Percentiles rank a stretch among this genome's conserved stretches.
These are phyloP conservation scores for Graphilbum sp. DNA, from an alignment of 2,329 filamentous ascomycete species.

Conservation along the genomic window DNA sequence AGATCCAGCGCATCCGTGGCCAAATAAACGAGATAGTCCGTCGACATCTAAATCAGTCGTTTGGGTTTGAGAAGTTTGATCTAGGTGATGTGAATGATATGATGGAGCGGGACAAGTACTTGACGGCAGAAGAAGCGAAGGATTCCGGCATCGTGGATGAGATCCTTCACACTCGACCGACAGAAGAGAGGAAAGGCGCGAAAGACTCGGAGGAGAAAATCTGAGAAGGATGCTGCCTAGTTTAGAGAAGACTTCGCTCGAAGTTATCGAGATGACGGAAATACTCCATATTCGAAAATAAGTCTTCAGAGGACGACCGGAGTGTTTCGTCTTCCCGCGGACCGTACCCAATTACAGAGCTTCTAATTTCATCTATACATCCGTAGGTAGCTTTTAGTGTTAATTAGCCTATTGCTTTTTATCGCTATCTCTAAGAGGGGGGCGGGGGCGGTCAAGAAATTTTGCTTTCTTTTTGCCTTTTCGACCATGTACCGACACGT, in stretches of 20 bases:
- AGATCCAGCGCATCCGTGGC: slow-evolving; percentile 74
- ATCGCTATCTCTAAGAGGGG: too few species aligned
- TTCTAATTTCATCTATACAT: slow-evolving; percentile 3
- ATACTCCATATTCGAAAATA: slow-evolving; percentile 3
- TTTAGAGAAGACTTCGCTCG: too few species aligned
- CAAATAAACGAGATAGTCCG: slow-evolving; percentile 86
- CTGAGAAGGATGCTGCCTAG: too few species aligned
- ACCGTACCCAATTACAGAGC: slow-evolving; percentile 5
- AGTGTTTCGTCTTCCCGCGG: too few species aligned
- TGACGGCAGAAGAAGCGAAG: slow-evolving; percentile 75
- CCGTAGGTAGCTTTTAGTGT: too few species aligned
- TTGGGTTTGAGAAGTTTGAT: slow-evolving; percentile 58
- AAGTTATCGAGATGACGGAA: not conserved
- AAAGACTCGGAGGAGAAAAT: not conserved
- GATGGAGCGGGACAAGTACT: slow-evolving; percentile 94
- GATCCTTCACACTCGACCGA: slow-evolving; percentile 53
- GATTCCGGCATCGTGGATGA: slow-evolving; percentile 87
- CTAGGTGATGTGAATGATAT: slow-evolving; percentile 77
- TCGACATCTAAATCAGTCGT: slow-evolving; percentile 63
- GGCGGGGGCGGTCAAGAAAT: slow-evolving; percentile 3
- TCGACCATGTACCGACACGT: too few species aligned
- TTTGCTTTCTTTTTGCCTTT: slow-evolving; percentile 3
- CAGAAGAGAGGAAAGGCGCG: not conserved
- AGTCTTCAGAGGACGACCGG: too few species aligned
- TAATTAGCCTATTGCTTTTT: too few species aligned